Percentiles rank a stretch among this genome's conserved stretches.
Conservation (phyloP, 2,329 filamentous ascomycete species). For the Phialophora verrucosa region DNA sequence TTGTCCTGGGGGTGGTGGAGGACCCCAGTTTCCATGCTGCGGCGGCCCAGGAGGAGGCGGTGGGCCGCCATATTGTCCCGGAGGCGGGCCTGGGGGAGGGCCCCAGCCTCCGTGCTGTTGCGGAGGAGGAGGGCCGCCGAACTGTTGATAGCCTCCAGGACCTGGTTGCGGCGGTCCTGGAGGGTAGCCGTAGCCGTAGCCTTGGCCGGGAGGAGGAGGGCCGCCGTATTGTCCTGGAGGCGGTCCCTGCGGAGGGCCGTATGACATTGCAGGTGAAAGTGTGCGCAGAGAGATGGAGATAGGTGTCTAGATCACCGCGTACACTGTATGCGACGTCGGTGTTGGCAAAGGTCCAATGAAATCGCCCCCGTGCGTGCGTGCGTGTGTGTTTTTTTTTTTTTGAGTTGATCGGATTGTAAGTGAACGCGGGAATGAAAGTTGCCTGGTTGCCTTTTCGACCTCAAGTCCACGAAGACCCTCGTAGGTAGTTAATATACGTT, state of each 20-base stretch:
- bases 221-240: conserved; percentile 42
- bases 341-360: neutral
- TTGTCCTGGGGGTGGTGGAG: conserved; percentile 42
- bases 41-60: conserved; percentile 36
- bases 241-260: conserved; percentile 36
- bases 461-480: neutral
- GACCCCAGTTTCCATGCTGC: conserved; percentile 29
- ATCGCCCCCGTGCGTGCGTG: neutral
- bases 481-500: conserved; percentile 6
- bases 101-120: conserved; percentile 24
- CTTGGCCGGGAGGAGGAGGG: conserved; percentile 32
- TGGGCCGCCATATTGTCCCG: conserved; percentile 36
- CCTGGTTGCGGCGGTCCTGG: conserved; percentile 31
- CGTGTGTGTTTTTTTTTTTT: too few species aligned
- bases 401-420: conserved; percentile 1
- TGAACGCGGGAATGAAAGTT: neutral
- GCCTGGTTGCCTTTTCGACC: conserved; percentile 11
- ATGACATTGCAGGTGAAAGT: conserved; percentile 26
- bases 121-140: conserved; percentile 10
- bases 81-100: conserved; percentile 40
- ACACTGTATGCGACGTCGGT: neutral
- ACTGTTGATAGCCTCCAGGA: conserved; percentile 15
- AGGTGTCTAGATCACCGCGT: neutral
- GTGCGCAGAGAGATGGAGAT: neutral
- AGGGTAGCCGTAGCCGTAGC: conserved; percentile 36